These are phyloP conservation scores for Flaveria floridana DNA, from an alignment of 140 eudicot genomes.

Conservation along the genomic window DNA sequence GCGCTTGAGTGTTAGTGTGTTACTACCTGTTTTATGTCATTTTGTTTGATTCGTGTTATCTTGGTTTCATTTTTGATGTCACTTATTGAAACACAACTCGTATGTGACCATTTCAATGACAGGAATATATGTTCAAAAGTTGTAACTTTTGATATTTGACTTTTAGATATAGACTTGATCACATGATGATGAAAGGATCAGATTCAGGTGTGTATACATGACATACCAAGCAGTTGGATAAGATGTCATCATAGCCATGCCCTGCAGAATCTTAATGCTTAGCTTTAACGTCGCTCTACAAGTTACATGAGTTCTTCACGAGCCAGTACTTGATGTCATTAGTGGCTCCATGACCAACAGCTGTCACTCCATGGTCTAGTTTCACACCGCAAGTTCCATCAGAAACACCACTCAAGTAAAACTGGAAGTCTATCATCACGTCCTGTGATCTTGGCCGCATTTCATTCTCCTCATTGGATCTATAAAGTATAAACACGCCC, in stretches of 20 bases:
- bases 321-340: slow-evolving; percentile 53
- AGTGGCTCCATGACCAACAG: slow-evolving; percentile 34
- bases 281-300: slow-evolving; percentile 36
- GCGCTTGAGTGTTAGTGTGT: slow-evolving; percentile 37
- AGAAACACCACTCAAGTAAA: slow-evolving; percentile 9
- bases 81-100: slow-evolving; percentile 14
- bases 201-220: too few species aligned
- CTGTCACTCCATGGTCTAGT: slow-evolving; percentile 14
- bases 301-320: slow-evolving; percentile 43
- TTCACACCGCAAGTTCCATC: neutral
- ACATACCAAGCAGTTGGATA: slow-evolving; percentile 35
- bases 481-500: neutral
- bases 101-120: slow-evolving; percentile 19
- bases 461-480: too few species aligned
- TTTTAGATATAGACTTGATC: too few species aligned
- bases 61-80: slow-evolving; percentile 20
- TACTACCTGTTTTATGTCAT: slow-evolving; percentile 18
- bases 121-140: slow-evolving; percentile 20
- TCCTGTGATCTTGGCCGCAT: too few species aligned
- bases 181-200: too few species aligned
- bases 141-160: neutral
- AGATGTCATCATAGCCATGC: slow-evolving; percentile 41
- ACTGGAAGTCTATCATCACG: neutral
- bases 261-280: slow-evolving; percentile 33
- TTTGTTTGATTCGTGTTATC: slow-evolving; percentile 30